Percentiles rank a stretch among this genome's conserved stretches.
Conservation (phyloP, 2,329 filamentous ascomycete species). For the Trichoderma lentiforme region DNA sequence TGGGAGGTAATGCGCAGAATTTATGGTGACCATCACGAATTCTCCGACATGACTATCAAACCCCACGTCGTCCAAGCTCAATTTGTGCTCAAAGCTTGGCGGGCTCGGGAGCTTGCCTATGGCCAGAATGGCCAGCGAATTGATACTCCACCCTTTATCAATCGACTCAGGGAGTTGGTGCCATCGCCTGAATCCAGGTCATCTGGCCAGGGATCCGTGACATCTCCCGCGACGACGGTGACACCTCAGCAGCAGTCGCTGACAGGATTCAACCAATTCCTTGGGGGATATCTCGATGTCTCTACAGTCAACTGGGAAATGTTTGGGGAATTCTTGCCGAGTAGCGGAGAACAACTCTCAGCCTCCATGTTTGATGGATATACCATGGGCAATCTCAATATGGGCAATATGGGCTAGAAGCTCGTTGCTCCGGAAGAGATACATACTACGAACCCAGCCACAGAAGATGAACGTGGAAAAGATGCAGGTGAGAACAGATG, state of each 20-base stretch:
- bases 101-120: conserved; percentile 44
- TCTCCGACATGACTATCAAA: conserved; percentile 48
- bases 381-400: conserved; percentile 20
- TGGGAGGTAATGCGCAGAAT: conserved; percentile 48
- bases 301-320: conserved; percentile 46
- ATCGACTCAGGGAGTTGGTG: conserved; percentile 42
- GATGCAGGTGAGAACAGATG: background rate
- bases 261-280: conserved; percentile 41
- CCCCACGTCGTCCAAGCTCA: conserved; percentile 44
- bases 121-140: conserved; percentile 36
- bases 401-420: background rate
- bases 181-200: conserved; percentile 38
- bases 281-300: conserved; percentile 44
- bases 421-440: no score
- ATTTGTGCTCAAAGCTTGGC: conserved; percentile 52
- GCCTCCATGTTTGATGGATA: conserved; percentile 33
- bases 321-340: conserved; percentile 34
- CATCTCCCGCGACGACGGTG: conserved; percentile 29
- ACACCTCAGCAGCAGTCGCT: conserved; percentile 24
- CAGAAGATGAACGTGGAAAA: background rate
- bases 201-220: conserved; percentile 29
- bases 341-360: conserved; percentile 29
- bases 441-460: background rate
- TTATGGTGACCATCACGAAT: conserved; percentile 49
- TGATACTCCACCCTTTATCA: conserved; percentile 45